Base-by-base conservation (phyloP, 495 filamentous ascomycete species). In the Chaetomidium leptoderma region DNA sequence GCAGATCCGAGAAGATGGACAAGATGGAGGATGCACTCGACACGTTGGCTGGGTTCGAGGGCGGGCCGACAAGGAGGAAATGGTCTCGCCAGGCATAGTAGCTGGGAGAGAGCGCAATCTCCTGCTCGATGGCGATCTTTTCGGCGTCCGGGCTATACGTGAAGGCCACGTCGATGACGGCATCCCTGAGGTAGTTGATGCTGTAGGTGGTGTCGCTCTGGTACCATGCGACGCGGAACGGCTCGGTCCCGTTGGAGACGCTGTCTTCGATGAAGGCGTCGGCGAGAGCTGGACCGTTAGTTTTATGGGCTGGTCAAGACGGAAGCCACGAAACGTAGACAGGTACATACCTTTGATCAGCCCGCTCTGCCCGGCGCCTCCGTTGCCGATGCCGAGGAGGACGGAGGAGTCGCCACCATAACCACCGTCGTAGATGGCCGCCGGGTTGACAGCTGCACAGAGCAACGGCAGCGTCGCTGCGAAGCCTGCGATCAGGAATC, bases 371-470 rank as follows among this genome's bases (percentile, higher is more conserved):
- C 46, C 46, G 16, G 46, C 46, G 23, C 46, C 46, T 23, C 46
- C 46, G 46, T 49, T 49, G 27, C 46, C 46, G 30, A 49, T 49
- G 30, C 46, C 17, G 29, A 49, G 46, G 29, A 49, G 46, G 17
- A 49, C 35, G 46, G 46, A 35, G 14, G 27, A 19, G 4, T 23
- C 13, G 17, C 23, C 23, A 8, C 46, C 46, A 35, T 49, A 49
- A 14, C 46, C 29, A 21, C 29, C 46, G 46, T 49, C 46, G 10
- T 49, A 49, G 19, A 49, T 29, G 23, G 29, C 46, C 23, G 29
- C 46, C 5, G 46, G 46, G 27, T 19, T 17, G 8, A 35, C 16
- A 14, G 46, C 46, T 32, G 46, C 46, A 23, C 46, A 32, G 29
- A 49, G 30, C 0, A 14, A 35, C 29, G 46, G 27, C n/a, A 49